A percentile compares a stretch with the other conserved stretches of the same genome.
Evolutionary conservation across 1,284 basidiomycete species (phyloP).

Genomic region (Cryptococcus neoformans): DNA sequence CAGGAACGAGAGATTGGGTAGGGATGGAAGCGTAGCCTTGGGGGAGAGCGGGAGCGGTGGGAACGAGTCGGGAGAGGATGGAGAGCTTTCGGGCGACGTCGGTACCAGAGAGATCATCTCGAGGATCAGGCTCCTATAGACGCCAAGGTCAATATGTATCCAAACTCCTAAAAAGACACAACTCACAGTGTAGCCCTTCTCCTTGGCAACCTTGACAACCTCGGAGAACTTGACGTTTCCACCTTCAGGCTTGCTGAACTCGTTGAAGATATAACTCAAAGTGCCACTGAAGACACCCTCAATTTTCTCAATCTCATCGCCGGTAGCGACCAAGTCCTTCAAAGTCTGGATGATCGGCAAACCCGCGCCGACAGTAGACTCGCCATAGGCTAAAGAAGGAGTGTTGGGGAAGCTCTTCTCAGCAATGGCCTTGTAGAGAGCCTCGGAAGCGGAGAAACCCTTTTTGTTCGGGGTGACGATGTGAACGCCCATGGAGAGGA

Average conservation of each 20-base stretch:
- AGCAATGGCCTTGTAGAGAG: slow-evolving; percentile 68
- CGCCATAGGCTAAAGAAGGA: slow-evolving; percentile 67
- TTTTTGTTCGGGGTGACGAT: slow-evolving; percentile 99
- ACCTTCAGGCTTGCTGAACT: slow-evolving; percentile 63
- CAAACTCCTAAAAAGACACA: neutral
- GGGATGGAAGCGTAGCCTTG: slow-evolving; percentile 75
- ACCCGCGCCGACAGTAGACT: slow-evolving; percentile 94
- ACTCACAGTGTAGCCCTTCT: slow-evolving; percentile 88
- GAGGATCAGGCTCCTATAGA: slow-evolving; percentile 87
- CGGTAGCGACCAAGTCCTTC: slow-evolving; percentile 86
- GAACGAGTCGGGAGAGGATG: slow-evolving; percentile 80
- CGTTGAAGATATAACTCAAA: slow-evolving; percentile 99
- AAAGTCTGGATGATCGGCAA: slow-evolving; percentile 88
- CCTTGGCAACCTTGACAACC: slow-evolving; percentile 82
- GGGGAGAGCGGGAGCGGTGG: slow-evolving; percentile 52
- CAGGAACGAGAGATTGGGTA: slow-evolving; percentile 82
- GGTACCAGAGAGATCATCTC: slow-evolving; percentile 91
- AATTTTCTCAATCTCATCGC: slow-evolving; percentile 68
- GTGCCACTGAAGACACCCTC: slow-evolving; percentile 76
- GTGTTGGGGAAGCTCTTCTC: slow-evolving; percentile 58
- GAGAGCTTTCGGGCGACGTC: slow-evolving; percentile 97
- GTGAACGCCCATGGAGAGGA: slow-evolving; percentile 74
- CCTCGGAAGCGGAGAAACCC: slow-evolving; percentile 75
- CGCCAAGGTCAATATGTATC: neutral
- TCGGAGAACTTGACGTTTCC: slow-evolving; percentile 67